Evolutionary conservation across 345 rosid genomes (phyloP).

Genomic region (Ceriops decandra): DNA sequence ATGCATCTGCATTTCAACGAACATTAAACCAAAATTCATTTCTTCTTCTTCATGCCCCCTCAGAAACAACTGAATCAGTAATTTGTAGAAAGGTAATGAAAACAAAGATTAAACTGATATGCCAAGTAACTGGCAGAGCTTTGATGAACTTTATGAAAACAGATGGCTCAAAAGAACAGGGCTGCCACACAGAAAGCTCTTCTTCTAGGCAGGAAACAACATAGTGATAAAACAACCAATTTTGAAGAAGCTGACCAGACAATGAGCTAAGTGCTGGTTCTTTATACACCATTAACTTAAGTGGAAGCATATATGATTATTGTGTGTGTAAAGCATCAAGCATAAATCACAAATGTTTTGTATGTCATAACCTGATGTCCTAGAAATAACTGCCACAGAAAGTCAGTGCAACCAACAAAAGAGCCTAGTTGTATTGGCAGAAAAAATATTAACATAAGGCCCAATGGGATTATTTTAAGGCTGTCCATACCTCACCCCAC

Average conservation of each 20-base stretch:
- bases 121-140: no score
- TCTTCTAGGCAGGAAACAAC: not conserved
- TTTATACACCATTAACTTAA: no score
- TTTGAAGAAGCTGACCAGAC: no score
- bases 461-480: not conserved
- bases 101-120: no score
- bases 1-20: not conserved
- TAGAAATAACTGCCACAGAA: slow-evolving; percentile 1
- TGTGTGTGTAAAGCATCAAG: not conserved
- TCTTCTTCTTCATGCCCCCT: not conserved
- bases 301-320: no score
- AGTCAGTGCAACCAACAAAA: not conserved
- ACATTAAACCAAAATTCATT: not conserved
- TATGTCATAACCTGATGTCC: not conserved
- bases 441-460: not conserved
- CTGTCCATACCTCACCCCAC: slow-evolving; percentile 62
- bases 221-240: no score
- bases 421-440: not conserved
- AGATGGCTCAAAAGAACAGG: not conserved
- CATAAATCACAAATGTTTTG: not conserved
- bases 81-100: not conserved
- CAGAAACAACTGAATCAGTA: not conserved
- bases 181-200: not conserved
- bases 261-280: no score
- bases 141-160: no score